Conservation (phyloP, 1,139 yeast species). For the Taphrina wiesneri region DNA sequence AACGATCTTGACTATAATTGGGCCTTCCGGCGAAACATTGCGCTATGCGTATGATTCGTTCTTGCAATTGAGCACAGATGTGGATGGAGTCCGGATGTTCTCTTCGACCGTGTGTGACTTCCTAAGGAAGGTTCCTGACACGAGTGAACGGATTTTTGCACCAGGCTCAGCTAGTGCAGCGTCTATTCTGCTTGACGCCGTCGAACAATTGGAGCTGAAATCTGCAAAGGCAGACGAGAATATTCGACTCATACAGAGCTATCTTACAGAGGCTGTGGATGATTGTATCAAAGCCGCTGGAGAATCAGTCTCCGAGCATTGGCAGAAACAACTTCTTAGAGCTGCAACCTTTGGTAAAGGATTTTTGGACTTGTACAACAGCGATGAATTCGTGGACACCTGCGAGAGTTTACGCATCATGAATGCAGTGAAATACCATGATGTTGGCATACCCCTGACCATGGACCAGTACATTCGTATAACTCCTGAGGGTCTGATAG, state of each 20-base stretch:
- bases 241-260: constrained; percentile 58
- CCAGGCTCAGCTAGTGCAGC: constrained; percentile 84
- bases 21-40: constrained; percentile 65
- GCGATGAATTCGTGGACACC: constrained; percentile 62
- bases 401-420: constrained; percentile 65
- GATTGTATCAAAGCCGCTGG: constrained; percentile 74
- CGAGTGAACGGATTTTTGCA: constrained; percentile 64
- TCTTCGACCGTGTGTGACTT: constrained; percentile 63
- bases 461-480: constrained; percentile 53
- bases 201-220: constrained; percentile 66
- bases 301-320: constrained; percentile 69
- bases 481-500: constrained; percentile 54
- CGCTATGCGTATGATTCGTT: constrained; percentile 52
- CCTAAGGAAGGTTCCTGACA: constrained; percentile 62
- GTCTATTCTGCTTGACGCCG: constrained; percentile 77
- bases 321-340: constrained; percentile 76
- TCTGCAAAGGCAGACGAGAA: constrained; percentile 86
- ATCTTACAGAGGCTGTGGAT: constrained; percentile 63
- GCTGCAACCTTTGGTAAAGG: constrained; percentile 90
- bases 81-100: constrained; percentile 71
- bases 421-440: constrained; percentile 64
- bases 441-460: constrained; percentile 71
- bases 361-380: constrained; percentile 52
- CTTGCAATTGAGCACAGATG: constrained; percentile 53
- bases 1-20: constrained; percentile 69